Percentiles rank a stretch among this genome's conserved stretches.
phyloP scores from a whole-genome alignment of 495 filamentous ascomycete species.

The Tuber magnatum region DNA sequence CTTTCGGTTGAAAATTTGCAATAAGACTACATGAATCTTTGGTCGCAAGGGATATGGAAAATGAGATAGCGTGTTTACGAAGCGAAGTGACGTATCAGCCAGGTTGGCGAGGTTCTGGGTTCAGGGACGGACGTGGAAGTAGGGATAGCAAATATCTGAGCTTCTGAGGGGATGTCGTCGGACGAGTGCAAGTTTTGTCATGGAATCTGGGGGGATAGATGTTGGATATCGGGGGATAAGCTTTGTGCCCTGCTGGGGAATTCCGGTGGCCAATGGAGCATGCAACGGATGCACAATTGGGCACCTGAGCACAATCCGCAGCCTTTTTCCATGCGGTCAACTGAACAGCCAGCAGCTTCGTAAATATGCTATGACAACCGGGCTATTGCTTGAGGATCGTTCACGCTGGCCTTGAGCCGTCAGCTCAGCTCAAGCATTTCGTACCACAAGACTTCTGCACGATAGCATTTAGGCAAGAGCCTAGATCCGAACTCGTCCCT shows the following conservation, averaged over 20 bases:
- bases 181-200: background rate
- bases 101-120: background rate
- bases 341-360: background rate
- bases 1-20: background rate
- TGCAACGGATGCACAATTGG: background rate
- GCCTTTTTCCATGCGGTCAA: background rate
- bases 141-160: background rate
- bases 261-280: background rate
- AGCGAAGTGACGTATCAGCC: background rate
- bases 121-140: background rate
- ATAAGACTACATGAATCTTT: background rate
- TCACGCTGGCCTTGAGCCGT: background rate
- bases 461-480: background rate
- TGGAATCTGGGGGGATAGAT: background rate
- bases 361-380: background rate
- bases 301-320: background rate
- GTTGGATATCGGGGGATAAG: background rate
- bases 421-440: background rate
- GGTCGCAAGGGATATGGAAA: background rate
- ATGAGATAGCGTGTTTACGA: background rate
- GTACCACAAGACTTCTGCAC: background rate
- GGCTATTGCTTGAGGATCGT: background rate
- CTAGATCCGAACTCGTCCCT: background rate
- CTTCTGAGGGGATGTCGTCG: background rate
- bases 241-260: background rate